phyloP scores from a whole-genome alignment of 148 eudicot species.

The Camellia sinensis region DNA sequence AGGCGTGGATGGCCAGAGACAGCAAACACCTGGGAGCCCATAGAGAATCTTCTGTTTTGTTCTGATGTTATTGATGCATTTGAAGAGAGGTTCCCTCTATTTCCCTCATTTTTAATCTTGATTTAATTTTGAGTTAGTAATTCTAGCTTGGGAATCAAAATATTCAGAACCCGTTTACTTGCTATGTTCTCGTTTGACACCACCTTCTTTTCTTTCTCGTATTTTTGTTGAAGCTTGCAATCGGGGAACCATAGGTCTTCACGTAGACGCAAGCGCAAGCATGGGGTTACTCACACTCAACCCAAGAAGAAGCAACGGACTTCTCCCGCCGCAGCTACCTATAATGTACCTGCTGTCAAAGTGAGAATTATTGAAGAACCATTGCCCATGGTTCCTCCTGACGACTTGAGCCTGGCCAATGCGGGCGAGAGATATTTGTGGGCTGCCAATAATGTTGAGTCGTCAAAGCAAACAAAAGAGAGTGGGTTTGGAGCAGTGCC shows the following conservation, averaged over 20 bases:
- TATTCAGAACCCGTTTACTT: background rate
- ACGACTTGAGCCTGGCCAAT: conserved; percentile 20
- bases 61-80: conserved; percentile 85
- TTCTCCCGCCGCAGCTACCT: conserved; percentile 61
- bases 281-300: conserved; percentile 34
- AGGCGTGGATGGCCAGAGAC: conserved; percentile 99
- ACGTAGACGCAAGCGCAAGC: conserved; percentile 68
- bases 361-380: conserved; percentile 35
- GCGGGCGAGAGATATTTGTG: conserved; percentile 23
- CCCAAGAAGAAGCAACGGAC: conserved; percentile 73
- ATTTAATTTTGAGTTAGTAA: conserved; percentile 4
- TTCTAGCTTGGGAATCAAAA: conserved; percentile 4
- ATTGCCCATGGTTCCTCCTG: conserved; percentile 25
- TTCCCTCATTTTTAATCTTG: conserved; percentile 14
- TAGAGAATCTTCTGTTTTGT: conserved; percentile 68
- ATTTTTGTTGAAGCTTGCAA: conserved; percentile 41
- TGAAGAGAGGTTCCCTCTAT: conserved; percentile 69
- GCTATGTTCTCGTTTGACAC: background rate
- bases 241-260: conserved; percentile 53
- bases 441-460: conserved; percentile 21
- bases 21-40: conserved; percentile 94
- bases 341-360: conserved; percentile 40
- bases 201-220: conserved; percentile 12
- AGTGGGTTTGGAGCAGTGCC: conserved; percentile 35
- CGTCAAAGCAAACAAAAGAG: conserved; percentile 27